These are phyloP conservation scores for Phanerodontia chrysosporium DNA, from an alignment of 768 basidiomycete genomes.

Conservation along the genomic window DNA sequence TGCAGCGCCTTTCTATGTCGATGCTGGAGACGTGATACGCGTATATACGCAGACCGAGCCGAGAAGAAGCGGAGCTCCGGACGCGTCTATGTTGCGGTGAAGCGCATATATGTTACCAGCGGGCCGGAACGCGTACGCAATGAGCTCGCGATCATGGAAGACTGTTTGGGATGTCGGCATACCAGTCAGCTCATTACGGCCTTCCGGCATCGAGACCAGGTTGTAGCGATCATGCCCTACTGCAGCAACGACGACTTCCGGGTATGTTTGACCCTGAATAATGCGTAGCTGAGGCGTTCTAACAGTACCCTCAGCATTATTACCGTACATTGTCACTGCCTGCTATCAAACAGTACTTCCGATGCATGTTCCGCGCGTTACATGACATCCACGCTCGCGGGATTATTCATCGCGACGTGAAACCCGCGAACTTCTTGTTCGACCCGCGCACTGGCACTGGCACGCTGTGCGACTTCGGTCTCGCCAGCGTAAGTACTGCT, in stretches of 20 bases:
- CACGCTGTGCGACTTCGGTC: slow-evolving; percentile 90
- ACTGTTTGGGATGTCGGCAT: slow-evolving; percentile 79
- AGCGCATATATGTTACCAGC: slow-evolving; percentile 96
- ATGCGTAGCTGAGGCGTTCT: too few relatives aligned
- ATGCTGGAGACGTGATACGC: not conserved
- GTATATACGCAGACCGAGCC: slow-evolving; percentile 43
- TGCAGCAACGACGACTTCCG: slow-evolving; percentile 91
- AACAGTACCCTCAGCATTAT: slow-evolving; percentile 52
- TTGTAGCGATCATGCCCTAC: slow-evolving; percentile 92
- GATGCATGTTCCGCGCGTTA: slow-evolving; percentile 86
- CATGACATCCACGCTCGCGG: slow-evolving; percentile 82
- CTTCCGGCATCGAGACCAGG: slow-evolving; percentile 86
- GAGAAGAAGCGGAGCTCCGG: slow-evolving; percentile 33
- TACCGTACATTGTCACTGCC: slow-evolving; percentile 69
- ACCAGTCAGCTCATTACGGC: slow-evolving; percentile 93
- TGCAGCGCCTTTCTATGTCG: not conserved
- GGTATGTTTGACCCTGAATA: slow-evolving; percentile 49
- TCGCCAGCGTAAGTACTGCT: slow-evolving; percentile 72
- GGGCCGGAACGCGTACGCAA: slow-evolving; percentile 90
- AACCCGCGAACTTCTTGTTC: slow-evolving; percentile 96
- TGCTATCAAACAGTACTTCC: slow-evolving; percentile 82
- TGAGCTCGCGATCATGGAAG: slow-evolving; percentile 87
- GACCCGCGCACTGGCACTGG: slow-evolving; percentile 82
- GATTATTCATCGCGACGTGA: slow-evolving; percentile 95
- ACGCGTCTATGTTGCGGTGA: slow-evolving; percentile 85